Evolutionary conservation across 2,329 filamentous ascomycete species (phyloP), one percentile per base, ranked within the genome.

Genomic region (Colletotrichum nymphaeae): DNA sequence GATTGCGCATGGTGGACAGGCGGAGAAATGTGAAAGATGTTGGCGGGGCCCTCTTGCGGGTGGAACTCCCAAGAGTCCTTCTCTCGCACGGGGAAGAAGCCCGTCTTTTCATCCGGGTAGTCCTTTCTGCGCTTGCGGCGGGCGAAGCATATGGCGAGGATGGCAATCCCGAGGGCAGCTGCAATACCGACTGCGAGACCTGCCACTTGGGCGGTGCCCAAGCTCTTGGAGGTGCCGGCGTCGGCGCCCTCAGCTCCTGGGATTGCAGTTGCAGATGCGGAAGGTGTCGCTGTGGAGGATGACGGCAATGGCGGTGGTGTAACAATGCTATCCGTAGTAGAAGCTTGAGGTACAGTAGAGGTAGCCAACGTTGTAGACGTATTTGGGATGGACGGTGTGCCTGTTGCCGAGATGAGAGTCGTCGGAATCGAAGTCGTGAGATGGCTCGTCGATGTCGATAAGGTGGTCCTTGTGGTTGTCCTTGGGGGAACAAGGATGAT

Each of bases 81-180:
- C 56, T 85, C 81, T 22, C 79, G 76, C 72, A 81, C 78, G 4
- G 81, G 80, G 63, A 82, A 79, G 74, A 86, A 85, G 3, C 81
- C 83, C 3, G 79, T 82, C 75, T 83, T 83, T 62, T 80, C 77
- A 22, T 81, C 81, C 32, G 76, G 80, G 63, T 83, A 83, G 24
- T 80, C 83, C 76, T 79, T 83, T 63, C 81, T 83, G n/a, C 87
- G 85, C 9, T 81, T 77, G 63, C 80, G 81, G 58, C 86, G 82
- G 4, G 84, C 83, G 16, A 88, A 67, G 8, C 89, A 76, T 28
- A 90, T 84, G 14, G 88, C 78, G 5, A 83, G 84, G 32, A 90
- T 77, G 6, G 85, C 87, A 22, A 92, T 76, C 5, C 85, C 74
- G 3, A 73, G 16, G 0, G 72, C 74, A 19, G 69, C 74, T 7